These are phyloP conservation scores for Phylloporus rhodoxanthus DNA, from an alignment of 768 basidiomycete species.

Conservation along the genomic window DNA sequence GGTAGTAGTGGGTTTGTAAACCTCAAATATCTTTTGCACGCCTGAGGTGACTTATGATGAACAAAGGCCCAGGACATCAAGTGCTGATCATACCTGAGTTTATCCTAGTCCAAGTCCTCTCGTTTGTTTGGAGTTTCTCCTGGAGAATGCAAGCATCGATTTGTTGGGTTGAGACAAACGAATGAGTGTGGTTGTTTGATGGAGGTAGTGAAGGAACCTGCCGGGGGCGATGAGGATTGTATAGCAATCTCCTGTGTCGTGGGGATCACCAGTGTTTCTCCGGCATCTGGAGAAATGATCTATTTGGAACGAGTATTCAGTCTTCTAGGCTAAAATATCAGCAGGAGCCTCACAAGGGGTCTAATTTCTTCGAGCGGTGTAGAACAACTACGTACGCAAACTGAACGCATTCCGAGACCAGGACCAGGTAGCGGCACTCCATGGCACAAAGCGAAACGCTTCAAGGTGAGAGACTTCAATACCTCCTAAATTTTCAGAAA, in stretches of 20 bases:
- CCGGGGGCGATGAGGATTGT: slow-evolving; percentile 18
- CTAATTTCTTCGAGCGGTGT: too few relatives aligned
- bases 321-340: not conserved
- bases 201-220: slow-evolving; percentile 18
- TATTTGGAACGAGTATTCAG: slow-evolving; percentile 3
- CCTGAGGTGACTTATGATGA: slow-evolving; percentile 31
- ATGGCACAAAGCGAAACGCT: too few relatives aligned
- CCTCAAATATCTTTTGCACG: slow-evolving; percentile 66
- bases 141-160: slow-evolving; percentile 7
- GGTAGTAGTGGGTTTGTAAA: too few relatives aligned
- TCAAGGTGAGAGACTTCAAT: too few relatives aligned
- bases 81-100: slow-evolving; percentile 45
- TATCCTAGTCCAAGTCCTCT: slow-evolving; percentile 8
- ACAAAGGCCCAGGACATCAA: not conserved
- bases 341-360: slow-evolving; percentile 43
- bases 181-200: slow-evolving; percentile 20
- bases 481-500: too few relatives aligned
- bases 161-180: slow-evolving; percentile 21
- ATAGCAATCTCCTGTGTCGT: slow-evolving; percentile 28
- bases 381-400: too few relatives aligned
- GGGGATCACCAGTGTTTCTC: slow-evolving; percentile 46
- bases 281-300: too few relatives aligned
- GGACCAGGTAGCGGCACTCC: too few relatives aligned
- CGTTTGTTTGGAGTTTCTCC: slow-evolving; percentile 5
- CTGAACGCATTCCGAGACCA: too few relatives aligned